Base-by-base conservation (phyloP, 805 yeast species). In the Metschnikowia arizonensis region DNA sequence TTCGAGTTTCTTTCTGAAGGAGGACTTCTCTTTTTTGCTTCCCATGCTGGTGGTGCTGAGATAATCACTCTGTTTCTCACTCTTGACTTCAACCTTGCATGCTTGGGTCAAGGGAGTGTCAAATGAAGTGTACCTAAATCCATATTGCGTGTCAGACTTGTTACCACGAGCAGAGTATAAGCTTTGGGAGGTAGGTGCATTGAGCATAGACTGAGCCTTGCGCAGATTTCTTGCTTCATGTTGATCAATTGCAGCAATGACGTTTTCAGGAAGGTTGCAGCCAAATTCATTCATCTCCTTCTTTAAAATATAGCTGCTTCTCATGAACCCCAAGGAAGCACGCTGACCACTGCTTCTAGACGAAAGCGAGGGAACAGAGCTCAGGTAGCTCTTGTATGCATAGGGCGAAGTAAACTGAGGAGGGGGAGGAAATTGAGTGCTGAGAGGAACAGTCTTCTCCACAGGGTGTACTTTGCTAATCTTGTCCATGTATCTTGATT, bases 321-420 rank as follows among this genome's bases (percentile, higher is more conserved):
- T 65, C 75, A 71, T 71, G 52, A 71, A 71, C 0, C 76, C 76
- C 40, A 64, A 48, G 2, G 75, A 70, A 24, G 69, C 74, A 39
- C 70, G 56, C 35, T 44, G 52, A 3, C 52, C 50, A 19, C 40
- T 33, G 17, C 19, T 28, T 18, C 26, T 33, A 31, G 50, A 33
- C 15, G 42, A 34, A 39, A 55, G 50, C 3, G 54, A 48, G n/a
- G 56, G 51, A 5, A 52, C 46, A 4, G 57, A 53, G 25, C 45
- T 36, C 50, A 48, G 50, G 31, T 40, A 48, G 29, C 46, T 40
- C 28, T 33, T 40, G 36, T 44, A 46, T n/a, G 42, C 34, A 31
- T 45, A 52, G 5, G 48, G 57, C 26, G 28, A 49, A 7, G 44
- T 9, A 15, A 35, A 42, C 10, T 37, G 37, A 4, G 37, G 40